Conservation (phyloP, 768 basidiomycete genomes). For the Lactarius trivialis region DNA sequence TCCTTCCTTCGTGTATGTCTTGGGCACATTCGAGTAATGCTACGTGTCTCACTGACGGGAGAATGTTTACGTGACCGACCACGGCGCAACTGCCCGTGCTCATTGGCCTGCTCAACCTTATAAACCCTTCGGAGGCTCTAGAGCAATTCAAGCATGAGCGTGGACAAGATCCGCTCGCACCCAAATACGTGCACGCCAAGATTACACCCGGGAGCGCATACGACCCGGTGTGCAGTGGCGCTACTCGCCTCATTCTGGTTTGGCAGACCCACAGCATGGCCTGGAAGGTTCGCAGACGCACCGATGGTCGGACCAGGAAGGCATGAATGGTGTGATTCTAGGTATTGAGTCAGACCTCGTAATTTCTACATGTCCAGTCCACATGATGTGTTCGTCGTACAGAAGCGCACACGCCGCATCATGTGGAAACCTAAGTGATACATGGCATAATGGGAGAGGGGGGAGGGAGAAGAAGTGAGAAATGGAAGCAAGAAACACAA, state of each 20-base stretch:
- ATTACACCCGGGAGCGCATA: slow-evolving; percentile 15
- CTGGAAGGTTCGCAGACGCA: neutral
- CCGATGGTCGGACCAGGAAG: neutral
- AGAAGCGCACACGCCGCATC: neutral
- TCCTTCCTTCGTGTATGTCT: slow-evolving; percentile 45
- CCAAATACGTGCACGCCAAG: slow-evolving; percentile 20
- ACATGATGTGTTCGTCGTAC: neutral
- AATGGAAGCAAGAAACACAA: slow-evolving; percentile 9
- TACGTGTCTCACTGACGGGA: slow-evolving; percentile 23
- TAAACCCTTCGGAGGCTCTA: slow-evolving; percentile 34
- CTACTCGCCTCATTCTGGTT: slow-evolving; percentile 1
- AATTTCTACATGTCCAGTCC: neutral
- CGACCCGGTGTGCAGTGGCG: slow-evolving; percentile 25
- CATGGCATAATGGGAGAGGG: neutral
- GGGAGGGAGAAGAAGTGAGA: neutral
- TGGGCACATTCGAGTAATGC: slow-evolving; percentile 4
- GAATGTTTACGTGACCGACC: slow-evolving; percentile 52
- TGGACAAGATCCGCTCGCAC: slow-evolving; percentile 36
- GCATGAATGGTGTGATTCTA: neutral
- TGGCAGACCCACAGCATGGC: neutral
- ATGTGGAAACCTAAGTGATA: neutral
- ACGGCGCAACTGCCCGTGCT: slow-evolving; percentile 37
- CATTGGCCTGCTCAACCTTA: slow-evolving; percentile 43
- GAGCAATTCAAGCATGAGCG: slow-evolving; percentile 36
- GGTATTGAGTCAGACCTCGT: neutral